Conservation (phyloP, 2,329 filamentous ascomycete genomes). For the Aureobasidium lini region DNA sequence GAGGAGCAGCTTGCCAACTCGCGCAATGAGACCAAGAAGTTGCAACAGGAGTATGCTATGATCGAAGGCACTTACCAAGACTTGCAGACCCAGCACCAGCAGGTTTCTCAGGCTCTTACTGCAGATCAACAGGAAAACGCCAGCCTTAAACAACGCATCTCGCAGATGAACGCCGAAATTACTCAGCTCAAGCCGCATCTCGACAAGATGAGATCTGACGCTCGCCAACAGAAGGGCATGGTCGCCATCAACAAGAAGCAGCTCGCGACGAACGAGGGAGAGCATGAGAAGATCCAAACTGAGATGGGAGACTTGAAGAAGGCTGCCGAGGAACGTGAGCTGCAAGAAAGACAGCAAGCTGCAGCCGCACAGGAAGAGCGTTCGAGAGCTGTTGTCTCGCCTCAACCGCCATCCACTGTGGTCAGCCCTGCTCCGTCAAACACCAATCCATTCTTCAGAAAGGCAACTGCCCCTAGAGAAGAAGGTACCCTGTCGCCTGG, state of each 20-base stretch:
- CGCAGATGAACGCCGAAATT: constrained; percentile 73
- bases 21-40: constrained; percentile 71
- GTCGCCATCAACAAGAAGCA: constrained; percentile 99
- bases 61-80: constrained; percentile 77
- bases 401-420: constrained; percentile 39
- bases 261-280: constrained; percentile 76
- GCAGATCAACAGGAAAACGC: constrained; percentile 85
- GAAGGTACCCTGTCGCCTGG: constrained; percentile 11
- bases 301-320: constrained; percentile 66
- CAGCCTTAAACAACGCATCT: constrained; percentile 78
- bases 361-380: constrained; percentile 36
- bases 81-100: constrained; percentile 72
- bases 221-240: constrained; percentile 89
- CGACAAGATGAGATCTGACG: constrained; percentile 87
- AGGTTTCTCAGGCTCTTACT: constrained; percentile 66
- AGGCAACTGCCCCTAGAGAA: constrained; percentile 30
- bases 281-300: constrained; percentile 76
- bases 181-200: constrained; percentile 79
- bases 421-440: constrained; percentile 61
- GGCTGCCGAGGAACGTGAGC: constrained; percentile 38
- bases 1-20: constrained; percentile 75
- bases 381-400: constrained; percentile 25
- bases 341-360: constrained; percentile 25
- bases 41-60: constrained; percentile 76
- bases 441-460: constrained; percentile 93